A percentile compares a stretch with the other conserved stretches of the same genome.
These are phyloP conservation scores for Kwoniella newhampshirensis DNA, from an alignment of 768 basidiomycete genomes.

Conservation along the genomic window DNA sequence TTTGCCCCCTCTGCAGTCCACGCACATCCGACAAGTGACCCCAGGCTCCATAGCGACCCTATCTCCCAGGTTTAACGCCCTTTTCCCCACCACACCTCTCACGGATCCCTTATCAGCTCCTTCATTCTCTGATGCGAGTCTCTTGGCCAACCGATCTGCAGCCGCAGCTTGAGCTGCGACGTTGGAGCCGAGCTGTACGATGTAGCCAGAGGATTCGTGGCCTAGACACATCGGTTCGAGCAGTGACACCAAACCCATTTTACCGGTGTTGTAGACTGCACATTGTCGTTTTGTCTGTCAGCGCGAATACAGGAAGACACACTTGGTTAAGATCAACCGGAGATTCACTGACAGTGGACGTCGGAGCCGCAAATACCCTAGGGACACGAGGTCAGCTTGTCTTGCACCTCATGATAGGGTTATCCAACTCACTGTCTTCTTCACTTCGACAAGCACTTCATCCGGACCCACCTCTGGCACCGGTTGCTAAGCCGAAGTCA, in stretches of 20 bases:
- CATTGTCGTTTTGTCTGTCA: no score
- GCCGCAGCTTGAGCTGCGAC: slow-evolving; percentile 32
- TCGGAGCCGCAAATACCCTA: slow-evolving; percentile 86
- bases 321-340: not conserved
- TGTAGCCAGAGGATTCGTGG: slow-evolving; percentile 83
- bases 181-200: slow-evolving; percentile 57
- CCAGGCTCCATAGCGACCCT: slow-evolving; percentile 92
- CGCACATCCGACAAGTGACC: slow-evolving; percentile 76
- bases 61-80: slow-evolving; percentile 71
- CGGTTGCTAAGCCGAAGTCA: slow-evolving; percentile 34
- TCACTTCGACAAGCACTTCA: slow-evolving; percentile 84
- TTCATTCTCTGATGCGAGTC: slow-evolving; percentile 1
- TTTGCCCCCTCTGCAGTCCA: slow-evolving; percentile 76
- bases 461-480: slow-evolving; percentile 57
- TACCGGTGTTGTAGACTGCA: slow-evolving; percentile 74
- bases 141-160: slow-evolving; percentile 17
- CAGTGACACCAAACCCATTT: slow-evolving; percentile 58
- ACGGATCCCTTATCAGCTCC: slow-evolving; percentile 56
- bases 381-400: slow-evolving; percentile 5
- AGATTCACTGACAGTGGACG: slow-evolving; percentile 24
- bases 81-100: slow-evolving; percentile 29
- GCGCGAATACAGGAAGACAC: no score
- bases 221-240: slow-evolving; percentile 70
- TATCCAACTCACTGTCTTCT: slow-evolving; percentile 82
- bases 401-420: not conserved